Conservation (phyloP, 441 rosid species). For the Eutrema salsugineum region DNA sequence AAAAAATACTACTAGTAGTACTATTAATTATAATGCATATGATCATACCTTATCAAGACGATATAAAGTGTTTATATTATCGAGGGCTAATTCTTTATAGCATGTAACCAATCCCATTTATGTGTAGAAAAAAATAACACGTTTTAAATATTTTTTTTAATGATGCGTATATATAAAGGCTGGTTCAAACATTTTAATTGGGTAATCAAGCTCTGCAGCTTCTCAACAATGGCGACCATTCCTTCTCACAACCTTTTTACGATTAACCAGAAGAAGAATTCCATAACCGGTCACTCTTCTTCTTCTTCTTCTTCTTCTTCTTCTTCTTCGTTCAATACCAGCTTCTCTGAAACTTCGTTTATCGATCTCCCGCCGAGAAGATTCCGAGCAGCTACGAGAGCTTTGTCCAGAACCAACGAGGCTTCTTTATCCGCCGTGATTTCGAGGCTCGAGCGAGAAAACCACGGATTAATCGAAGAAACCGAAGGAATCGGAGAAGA, state of each 20-base stretch:
- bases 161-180: background rate
- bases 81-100: background rate
- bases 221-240: conserved; percentile 41
- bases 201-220: conserved; percentile 12
- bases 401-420: conserved; percentile 33
- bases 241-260: conserved; percentile 31
- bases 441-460: conserved; percentile 33
- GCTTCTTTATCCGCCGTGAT: conserved; percentile 37
- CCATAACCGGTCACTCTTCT: background rate
- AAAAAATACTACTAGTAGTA: background rate
- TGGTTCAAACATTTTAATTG: background rate
- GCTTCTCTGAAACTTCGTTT: conserved; percentile 5
- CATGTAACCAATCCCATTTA: background rate
- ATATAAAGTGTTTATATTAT: background rate
- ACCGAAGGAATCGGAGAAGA: conserved; percentile 5
- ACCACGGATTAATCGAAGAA: background rate
- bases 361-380: background rate
- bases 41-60: background rate
- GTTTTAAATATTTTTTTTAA: background rate
- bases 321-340: background rate
- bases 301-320: background rate
- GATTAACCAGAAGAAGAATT: background rate
- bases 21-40: background rate
- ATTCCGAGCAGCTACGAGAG: conserved; percentile 20
- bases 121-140: background rate